Evolutionary conservation across 2,329 filamentous ascomycete species (phyloP).

Genomic region (Pseudogymnoascus sp.): DNA sequence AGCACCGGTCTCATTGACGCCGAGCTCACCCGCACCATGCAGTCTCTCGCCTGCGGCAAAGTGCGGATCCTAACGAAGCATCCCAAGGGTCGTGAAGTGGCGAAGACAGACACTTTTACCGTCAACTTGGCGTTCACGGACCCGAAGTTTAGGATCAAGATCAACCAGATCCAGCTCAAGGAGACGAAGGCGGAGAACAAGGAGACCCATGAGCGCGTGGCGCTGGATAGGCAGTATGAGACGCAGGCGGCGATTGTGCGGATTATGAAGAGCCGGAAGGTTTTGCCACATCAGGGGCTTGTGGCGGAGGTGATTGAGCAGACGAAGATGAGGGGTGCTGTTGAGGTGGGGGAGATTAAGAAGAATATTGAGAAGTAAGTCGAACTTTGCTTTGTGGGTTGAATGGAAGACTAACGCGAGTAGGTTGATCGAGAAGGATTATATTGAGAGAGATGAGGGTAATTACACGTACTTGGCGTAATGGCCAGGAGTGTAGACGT

Average conservation of each 20-base stretch:
- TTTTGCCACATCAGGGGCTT: conserved; percentile 75
- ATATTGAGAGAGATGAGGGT: conserved; percentile 70
- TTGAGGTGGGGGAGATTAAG: conserved; percentile 86
- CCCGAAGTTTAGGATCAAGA: conserved; percentile 84
- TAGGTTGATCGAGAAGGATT: conserved; percentile 87
- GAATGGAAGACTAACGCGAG: conserved; percentile 18
- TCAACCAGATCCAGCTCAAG: conserved; percentile 96
- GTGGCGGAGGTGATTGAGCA: conserved; percentile 88
- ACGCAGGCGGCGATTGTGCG: conserved; percentile 94
- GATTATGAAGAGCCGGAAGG: conserved; percentile 93
- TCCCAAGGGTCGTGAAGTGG: conserved; percentile 76
- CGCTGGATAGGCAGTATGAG: conserved; percentile 85
- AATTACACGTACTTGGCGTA: conserved; percentile 64
- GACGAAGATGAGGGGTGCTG: conserved; percentile 75
- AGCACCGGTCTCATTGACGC: conserved; percentile 65
- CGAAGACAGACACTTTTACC: conserved; percentile 69
- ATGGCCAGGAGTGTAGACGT: neutral
- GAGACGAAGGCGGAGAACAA: conserved; percentile 94
- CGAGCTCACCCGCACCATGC: conserved; percentile 82
- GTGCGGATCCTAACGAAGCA: conserved; percentile 75
- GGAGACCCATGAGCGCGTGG: conserved; percentile 83
- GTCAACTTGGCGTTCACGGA: conserved; percentile 73
- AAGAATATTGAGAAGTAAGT: conserved; percentile 88
- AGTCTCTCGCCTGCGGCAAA: conserved; percentile 90
- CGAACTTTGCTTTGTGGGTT: conserved; percentile 17